Conservation (phyloP, 2,329 filamentous ascomycete genomes). For the Tolypocladium album region DNA sequence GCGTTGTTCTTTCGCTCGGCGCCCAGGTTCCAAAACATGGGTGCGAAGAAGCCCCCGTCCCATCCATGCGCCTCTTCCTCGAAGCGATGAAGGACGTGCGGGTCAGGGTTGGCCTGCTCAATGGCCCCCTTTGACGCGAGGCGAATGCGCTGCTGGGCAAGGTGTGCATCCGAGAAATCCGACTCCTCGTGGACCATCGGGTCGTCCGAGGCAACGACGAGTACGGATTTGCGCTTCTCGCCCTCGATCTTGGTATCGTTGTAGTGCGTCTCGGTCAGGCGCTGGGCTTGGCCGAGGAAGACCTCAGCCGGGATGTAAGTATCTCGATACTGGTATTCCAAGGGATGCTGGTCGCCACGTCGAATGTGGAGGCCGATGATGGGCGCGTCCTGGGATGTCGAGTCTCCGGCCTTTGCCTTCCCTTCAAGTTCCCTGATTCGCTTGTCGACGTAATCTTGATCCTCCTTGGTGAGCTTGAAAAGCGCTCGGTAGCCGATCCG, state of each 20-base stretch:
- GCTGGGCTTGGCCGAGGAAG: slow-evolving; percentile 51
- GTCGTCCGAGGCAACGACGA: slow-evolving; percentile 70
- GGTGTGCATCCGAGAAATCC: slow-evolving; percentile 47
- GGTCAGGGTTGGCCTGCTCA: slow-evolving; percentile 28
- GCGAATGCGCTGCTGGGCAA: slow-evolving; percentile 67
- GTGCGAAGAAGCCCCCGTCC: slow-evolving; percentile 79
- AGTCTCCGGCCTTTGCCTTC: slow-evolving; percentile 30
- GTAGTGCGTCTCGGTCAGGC: slow-evolving; percentile 39
- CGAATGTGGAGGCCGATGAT: slow-evolving; percentile 67
- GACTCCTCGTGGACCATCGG: slow-evolving; percentile 59
- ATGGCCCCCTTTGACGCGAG: slow-evolving; percentile 54
- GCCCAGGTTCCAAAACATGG: slow-evolving; percentile 74
- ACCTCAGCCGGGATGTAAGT: slow-evolving; percentile 67
- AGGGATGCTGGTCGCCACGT: slow-evolving; percentile 67
- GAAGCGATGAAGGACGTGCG: slow-evolving; percentile 49
- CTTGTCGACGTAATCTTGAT: slow-evolving; percentile 51
- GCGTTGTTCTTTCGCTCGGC: slow-evolving; percentile 29
- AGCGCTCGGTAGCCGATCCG: slow-evolving; percentile 62
- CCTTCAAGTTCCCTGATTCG: slow-evolving; percentile 46
- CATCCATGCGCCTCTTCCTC: slow-evolving; percentile 71
- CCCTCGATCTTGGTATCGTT: slow-evolving; percentile 29
- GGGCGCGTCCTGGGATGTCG: slow-evolving; percentile 23
- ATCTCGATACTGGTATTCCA: slow-evolving; percentile 64
- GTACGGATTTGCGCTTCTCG: slow-evolving; percentile 30
- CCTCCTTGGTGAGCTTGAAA: slow-evolving; percentile 57